Evolutionary conservation across 352 stramenopile species (phyloP).

Genomic region (Globisporangium polare): DNA sequence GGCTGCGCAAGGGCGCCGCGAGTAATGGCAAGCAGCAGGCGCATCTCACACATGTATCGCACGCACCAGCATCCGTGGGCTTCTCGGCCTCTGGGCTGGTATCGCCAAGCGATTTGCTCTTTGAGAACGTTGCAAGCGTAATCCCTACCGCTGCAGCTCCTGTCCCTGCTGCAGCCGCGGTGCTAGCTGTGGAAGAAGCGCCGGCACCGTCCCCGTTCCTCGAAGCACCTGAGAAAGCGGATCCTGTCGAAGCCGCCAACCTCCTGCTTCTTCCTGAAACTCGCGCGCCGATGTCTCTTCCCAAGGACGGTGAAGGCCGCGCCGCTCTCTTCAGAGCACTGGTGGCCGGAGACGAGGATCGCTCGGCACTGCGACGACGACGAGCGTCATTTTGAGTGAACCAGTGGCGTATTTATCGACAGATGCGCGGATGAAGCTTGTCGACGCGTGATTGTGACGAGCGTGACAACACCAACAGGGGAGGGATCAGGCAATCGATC

Average conservation of each 20-base stretch:
- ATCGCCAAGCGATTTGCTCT: constrained; percentile 1
- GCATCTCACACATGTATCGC: neutral
- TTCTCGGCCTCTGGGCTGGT: neutral
- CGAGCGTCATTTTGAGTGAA: neutral
- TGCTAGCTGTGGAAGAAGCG: neutral
- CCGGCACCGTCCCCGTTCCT: neutral
- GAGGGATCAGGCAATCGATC: neutral
- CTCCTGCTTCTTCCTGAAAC: neutral
- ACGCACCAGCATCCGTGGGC: constrained; percentile 1
- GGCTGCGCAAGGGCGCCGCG: constrained; percentile 39
- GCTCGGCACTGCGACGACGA: neutral
- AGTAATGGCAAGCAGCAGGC: constrained; percentile 13
- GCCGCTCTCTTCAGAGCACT: neutral
- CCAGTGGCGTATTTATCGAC: constrained; percentile 1
- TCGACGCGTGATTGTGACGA: too few relatives aligned
- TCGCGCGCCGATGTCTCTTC: neutral
- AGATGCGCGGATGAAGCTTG: too few relatives aligned
- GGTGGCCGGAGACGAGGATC: neutral
- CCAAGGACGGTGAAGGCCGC: neutral
- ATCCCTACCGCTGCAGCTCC: neutral
- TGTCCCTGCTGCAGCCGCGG: neutral
- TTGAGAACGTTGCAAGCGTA: neutral
- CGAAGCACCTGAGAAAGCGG: neutral
- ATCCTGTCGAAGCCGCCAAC: neutral
- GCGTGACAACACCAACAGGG: too few relatives aligned